These are phyloP conservation scores for Neonectria coccinea DNA, from an alignment of 2,329 filamentous ascomycete species.

Conservation along the genomic window DNA sequence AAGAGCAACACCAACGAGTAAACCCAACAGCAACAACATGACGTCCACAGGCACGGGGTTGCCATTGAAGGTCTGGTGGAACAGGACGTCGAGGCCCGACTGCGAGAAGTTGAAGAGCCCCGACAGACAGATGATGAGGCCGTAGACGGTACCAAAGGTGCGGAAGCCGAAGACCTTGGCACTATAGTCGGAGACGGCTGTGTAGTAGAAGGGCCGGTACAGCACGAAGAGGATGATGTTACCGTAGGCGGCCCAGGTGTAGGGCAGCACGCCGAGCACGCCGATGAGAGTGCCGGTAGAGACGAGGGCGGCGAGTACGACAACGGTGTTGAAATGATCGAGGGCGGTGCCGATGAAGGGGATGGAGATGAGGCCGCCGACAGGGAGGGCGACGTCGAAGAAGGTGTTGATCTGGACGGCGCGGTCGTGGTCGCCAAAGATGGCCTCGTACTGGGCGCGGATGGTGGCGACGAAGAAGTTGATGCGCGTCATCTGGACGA, in stretches of 20 bases:
- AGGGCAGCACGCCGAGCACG: conserved; percentile 78
- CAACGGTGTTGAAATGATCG: conserved; percentile 79
- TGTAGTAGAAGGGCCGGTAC: conserved; percentile 92
- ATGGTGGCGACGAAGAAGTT: conserved; percentile 95
- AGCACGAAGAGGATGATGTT: conserved; percentile 85
- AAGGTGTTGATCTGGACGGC: conserved; percentile 82
- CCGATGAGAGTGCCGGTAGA: conserved; percentile 79
- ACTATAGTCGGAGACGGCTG: conserved; percentile 87
- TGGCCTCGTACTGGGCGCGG: conserved; percentile 81
- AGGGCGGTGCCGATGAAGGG: conserved; percentile 87
- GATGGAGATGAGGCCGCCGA: conserved; percentile 86
- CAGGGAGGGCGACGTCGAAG: conserved; percentile 82
- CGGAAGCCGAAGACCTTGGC: conserved; percentile 94
- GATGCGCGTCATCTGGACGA: conserved; percentile 82
- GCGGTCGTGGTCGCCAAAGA: conserved; percentile 71
- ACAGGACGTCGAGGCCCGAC: conserved; percentile 81
- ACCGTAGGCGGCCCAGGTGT: conserved; percentile 76
- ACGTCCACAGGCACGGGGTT: conserved; percentile 84
- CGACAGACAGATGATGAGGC: conserved; percentile 86
- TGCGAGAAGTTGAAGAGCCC: conserved; percentile 88
- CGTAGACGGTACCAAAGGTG: conserved; percentile 95
- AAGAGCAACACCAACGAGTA: conserved; percentile 73
- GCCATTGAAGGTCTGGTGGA: conserved; percentile 76
- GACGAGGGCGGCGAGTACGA: conserved; percentile 78
- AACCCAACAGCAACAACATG: conserved; percentile 70